Conservation (phyloP, 2,329 filamentous ascomycete species). For the Bimuria novae-zelandiae region DNA sequence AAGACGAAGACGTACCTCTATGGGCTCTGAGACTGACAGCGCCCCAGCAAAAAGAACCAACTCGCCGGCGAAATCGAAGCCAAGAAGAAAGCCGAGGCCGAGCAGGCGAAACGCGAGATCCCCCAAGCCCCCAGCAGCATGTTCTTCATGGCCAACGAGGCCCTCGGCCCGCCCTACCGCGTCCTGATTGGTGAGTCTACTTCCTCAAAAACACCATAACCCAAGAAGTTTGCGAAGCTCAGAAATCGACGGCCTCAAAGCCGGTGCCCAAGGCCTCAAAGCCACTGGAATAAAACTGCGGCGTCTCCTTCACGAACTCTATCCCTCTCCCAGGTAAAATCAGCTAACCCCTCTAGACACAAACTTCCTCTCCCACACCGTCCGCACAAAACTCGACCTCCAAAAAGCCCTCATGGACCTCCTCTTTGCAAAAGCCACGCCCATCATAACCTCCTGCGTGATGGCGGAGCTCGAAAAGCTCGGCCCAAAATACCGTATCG, state of each 20-base stretch:
- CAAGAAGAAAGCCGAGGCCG: conserved; percentile 60
- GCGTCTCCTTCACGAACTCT: too few species aligned
- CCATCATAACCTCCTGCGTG: conserved; percentile 79
- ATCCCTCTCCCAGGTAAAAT: too few species aligned
- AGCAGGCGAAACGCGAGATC: conserved; percentile 74
- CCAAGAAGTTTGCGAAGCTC: too few species aligned
- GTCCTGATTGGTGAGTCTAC: too few species aligned
- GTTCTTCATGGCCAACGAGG: conserved; percentile 67
- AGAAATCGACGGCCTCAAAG: too few species aligned
- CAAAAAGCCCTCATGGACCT: conserved; percentile 92
- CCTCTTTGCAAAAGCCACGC: conserved; percentile 87
- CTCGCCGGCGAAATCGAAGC: conserved; percentile 65
- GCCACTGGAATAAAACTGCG: too few species aligned
- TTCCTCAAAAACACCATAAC: too few species aligned
- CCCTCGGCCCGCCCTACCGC: conserved; percentile 68
- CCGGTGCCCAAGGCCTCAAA: too few species aligned
- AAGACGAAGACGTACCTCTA: too few species aligned
- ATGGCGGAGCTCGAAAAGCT: conserved; percentile 71
- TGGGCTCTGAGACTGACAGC: too few species aligned
- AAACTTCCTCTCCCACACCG: conserved; percentile 66
- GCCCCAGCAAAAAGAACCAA: conserved; percentile 71
- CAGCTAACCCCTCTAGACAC: too few species aligned
- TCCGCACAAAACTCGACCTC: conserved; percentile 87
- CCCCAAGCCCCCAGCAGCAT: conserved; percentile 73
- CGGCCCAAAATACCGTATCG: conserved; percentile 82